A percentile compares a stretch with the other conserved stretches of the same genome.
phyloP scores from a whole-genome alignment of 2,329 filamentous ascomycete genomes.

The Orbilia blumenaviensis region DNA sequence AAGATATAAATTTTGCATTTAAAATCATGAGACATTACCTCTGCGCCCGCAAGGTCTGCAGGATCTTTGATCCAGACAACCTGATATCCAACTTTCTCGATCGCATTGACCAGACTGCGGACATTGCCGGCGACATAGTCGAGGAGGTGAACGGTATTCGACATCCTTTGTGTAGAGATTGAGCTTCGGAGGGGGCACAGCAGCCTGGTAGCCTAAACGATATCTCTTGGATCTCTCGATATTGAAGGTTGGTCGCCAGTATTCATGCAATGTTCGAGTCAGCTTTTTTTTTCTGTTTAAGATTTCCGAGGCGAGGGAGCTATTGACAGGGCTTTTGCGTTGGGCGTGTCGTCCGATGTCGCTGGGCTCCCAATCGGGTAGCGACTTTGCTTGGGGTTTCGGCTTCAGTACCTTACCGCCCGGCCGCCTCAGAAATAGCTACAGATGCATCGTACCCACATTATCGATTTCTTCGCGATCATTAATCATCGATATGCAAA shows the following conservation, averaged over 20 bases:
- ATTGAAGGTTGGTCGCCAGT: slow-evolving; percentile 1
- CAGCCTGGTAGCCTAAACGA: slow-evolving; percentile 1
- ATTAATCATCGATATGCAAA: slow-evolving; percentile 4
- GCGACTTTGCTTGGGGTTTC: not conserved
- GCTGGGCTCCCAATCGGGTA: slow-evolving; percentile 36
- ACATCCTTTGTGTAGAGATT: slow-evolving; percentile 20
- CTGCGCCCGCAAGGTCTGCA: slow-evolving; percentile 82
- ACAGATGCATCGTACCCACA: too few relatives aligned
- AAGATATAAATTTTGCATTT: not conserved
- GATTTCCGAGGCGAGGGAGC: not conserved
- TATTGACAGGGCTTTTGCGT: slow-evolving; percentile 29
- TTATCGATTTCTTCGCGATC: not conserved
- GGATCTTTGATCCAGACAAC: slow-evolving; percentile 92
- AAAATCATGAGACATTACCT: slow-evolving; percentile 67
- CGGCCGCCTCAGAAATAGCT: slow-evolving; percentile 10
- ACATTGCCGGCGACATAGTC: slow-evolving; percentile 98
- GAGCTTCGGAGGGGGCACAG: not conserved
- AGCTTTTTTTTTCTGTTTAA: not conserved
- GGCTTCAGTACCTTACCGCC: not conserved
- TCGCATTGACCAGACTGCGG: slow-evolving; percentile 93
- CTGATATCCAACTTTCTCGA: slow-evolving; percentile 91
- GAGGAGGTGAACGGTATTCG: slow-evolving; percentile 60
- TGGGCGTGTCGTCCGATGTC: slow-evolving; percentile 54
- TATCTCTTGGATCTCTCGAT: not conserved
- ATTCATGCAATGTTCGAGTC: not conserved